A percentile compares a stretch with the other conserved stretches of the same genome.
phyloP scores from a whole-genome alignment of 768 basidiomycete genomes.

The Pisolithus microcarpus region DNA sequence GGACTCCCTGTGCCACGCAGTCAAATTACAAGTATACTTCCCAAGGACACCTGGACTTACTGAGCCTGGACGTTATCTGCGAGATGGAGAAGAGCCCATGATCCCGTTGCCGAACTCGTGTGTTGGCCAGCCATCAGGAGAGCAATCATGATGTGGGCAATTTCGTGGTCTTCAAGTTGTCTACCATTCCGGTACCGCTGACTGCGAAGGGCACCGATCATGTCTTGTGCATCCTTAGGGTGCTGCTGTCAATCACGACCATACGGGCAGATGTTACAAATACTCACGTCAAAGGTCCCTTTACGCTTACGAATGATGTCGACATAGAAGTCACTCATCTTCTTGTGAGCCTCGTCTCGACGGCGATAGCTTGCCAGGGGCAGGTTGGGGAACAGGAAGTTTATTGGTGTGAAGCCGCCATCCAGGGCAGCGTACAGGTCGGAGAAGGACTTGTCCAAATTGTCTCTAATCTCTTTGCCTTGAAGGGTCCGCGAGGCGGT shows the following conservation, averaged over 20 bases:
- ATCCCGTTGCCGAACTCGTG: conserved; percentile 87
- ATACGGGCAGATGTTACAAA: not conserved
- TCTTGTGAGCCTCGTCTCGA: conserved; percentile 84
- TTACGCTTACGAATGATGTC: conserved; percentile 74
- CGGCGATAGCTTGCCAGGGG: conserved; percentile 86
- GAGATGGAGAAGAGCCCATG: conserved; percentile 86
- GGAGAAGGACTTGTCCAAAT: conserved; percentile 79
- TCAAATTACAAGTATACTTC: not conserved
- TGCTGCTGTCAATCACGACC: not conserved
- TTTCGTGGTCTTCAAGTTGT: conserved; percentile 76
- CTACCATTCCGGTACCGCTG: conserved; percentile 81
- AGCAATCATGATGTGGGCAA: conserved; percentile 98
- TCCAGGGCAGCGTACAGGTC: conserved; percentile 83
- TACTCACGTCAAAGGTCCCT: conserved; percentile 37
- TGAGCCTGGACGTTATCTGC: conserved; percentile 67
- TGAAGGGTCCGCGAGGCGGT: conserved; percentile 93
- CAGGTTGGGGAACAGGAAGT: conserved; percentile 91
- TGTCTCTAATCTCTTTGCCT: conserved; percentile 79
- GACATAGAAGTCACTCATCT: conserved; percentile 91
- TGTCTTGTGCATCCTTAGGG: conserved; percentile 71
- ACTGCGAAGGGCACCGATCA: conserved; percentile 82
- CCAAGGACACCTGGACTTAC: conserved; percentile 38
- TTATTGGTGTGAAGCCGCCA: conserved; percentile 91
- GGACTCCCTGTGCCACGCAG: conserved; percentile 47
- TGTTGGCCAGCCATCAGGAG: conserved; percentile 99